These are phyloP conservation scores for Daldinia caldariorum DNA, from an alignment of 495 filamentous ascomycete genomes.

Conservation along the genomic window DNA sequence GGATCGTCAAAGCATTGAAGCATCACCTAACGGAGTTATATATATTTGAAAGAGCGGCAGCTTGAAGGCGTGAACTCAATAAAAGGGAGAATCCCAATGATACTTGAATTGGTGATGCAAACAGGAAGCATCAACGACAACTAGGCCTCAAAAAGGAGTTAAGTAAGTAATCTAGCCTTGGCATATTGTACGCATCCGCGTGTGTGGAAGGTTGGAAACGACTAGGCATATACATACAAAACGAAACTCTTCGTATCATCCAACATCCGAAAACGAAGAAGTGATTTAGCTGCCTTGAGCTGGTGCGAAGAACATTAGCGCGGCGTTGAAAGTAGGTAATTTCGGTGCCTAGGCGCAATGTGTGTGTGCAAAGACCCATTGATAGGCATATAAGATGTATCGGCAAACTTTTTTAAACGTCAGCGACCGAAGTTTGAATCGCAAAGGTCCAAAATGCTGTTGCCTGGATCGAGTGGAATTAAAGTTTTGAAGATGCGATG, in stretches of 20 bases:
- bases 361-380: constrained; percentile 11
- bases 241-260: constrained; percentile 26
- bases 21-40: too few species aligned
- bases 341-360: constrained; percentile 40
- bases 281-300: constrained; percentile 41
- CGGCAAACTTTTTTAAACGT: too few species aligned
- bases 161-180: constrained; percentile 7
- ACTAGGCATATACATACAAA: constrained; percentile 17
- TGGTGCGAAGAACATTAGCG: neutral
- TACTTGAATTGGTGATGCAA: constrained; percentile 1
- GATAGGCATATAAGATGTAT: neutral
- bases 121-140: constrained; percentile 9
- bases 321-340: constrained; percentile 28
- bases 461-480: constrained; percentile 32
- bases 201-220: constrained; percentile 8
- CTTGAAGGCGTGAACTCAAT: neutral
- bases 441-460: constrained; percentile 28
- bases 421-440: too few species aligned
- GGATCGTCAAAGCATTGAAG: too few species aligned
- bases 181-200: neutral
- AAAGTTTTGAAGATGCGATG: constrained; percentile 12
- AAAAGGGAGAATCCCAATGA: constrained; percentile 4
- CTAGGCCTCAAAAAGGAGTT: constrained; percentile 5
- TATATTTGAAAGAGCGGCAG: constrained; percentile 4
- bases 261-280: constrained; percentile 8